phyloP scores from a whole-genome alignment of 192 early-diverging fungal genomes.

The Nowakowskiella sp. region DNA sequence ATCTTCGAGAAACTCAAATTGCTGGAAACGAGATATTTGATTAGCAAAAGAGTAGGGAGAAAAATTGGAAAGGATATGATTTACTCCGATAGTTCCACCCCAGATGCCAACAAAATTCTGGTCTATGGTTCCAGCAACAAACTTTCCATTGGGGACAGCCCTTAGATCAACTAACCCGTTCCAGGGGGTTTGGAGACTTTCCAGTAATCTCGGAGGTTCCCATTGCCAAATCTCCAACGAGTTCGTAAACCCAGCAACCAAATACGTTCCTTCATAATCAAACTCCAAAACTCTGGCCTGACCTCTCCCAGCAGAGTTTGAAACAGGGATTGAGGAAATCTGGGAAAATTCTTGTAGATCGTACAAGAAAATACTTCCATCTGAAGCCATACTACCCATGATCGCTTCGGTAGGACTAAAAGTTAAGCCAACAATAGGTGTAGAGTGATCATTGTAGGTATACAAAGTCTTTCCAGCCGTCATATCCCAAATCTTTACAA shows the following conservation, averaged over 20 bases:
- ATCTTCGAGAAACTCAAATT: too few species aligned
- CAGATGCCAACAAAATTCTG: conserved; percentile 43
- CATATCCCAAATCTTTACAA: conserved; percentile 55
- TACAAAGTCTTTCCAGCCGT: conserved; percentile 45
- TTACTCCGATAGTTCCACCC: conserved; percentile 35
- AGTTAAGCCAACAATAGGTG: conserved; percentile 29
- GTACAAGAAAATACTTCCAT: conserved; percentile 41
- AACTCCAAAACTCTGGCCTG: conserved; percentile 30
- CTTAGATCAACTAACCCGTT: conserved; percentile 36
- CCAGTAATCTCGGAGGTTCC: conserved; percentile 35
- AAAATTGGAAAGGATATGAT: too few species aligned
- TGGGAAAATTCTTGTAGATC: conserved; percentile 47
- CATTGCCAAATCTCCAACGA: conserved; percentile 42
- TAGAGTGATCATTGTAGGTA: conserved; percentile 30
- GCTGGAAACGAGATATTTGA: too few species aligned
- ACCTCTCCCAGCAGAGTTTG: not conserved
- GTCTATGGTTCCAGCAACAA: conserved; percentile 35
- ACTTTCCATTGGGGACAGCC: conserved; percentile 28
- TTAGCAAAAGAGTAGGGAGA: too few species aligned
- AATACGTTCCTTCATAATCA: conserved; percentile 32
- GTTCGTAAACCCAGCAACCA: conserved; percentile 29
- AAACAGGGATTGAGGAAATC: conserved; percentile 13
- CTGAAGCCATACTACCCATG: conserved; percentile 30
- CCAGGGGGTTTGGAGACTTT: conserved; percentile 30
- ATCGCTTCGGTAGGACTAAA: conserved; percentile 54